Percentiles rank a stretch among this genome's conserved stretches.
Evolutionary conservation across 148 eudicot species (phyloP).

Genomic region (Polygonum maritimum): DNA sequence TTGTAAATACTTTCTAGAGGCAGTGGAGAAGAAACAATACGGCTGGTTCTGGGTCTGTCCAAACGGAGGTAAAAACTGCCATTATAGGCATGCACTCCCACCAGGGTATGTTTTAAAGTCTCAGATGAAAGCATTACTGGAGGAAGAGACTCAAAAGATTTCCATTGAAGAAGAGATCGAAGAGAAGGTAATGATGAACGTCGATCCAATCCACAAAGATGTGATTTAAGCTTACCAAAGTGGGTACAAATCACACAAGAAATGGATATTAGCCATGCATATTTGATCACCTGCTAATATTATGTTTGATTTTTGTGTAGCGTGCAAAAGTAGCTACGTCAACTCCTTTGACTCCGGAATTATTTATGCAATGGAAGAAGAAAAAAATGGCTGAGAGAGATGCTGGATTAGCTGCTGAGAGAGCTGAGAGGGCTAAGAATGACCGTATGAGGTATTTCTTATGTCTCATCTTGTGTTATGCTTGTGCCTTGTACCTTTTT

Average conservation of each 20-base stretch:
- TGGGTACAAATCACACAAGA: neutral
- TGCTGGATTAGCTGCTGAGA: constrained; percentile 59
- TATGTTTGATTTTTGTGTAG: constrained; percentile 23
- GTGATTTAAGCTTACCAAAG: neutral
- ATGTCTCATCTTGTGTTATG: neutral
- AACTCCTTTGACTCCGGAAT: constrained; percentile 68
- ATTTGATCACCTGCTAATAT: constrained; percentile 11
- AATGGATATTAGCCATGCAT: neutral
- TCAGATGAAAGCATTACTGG: constrained; percentile 93
- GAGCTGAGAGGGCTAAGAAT: constrained; percentile 80
- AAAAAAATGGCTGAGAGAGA: constrained; percentile 59
- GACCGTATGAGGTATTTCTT: constrained; percentile 67
- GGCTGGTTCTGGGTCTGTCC: constrained; percentile 99
- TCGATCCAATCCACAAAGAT: neutral
- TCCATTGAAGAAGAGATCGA: constrained; percentile 85
- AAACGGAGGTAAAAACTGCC: constrained; percentile 86
- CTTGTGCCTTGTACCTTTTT: neutral
- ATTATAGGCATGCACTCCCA: constrained; percentile 91
- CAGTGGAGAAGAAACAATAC: constrained; percentile 94
- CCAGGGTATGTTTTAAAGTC: constrained; percentile 89
- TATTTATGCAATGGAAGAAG: constrained; percentile 66
- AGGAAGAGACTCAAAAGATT: constrained; percentile 75
- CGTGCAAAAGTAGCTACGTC: constrained; percentile 55
- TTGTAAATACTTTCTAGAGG: constrained; percentile 84
- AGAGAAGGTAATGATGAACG: constrained; percentile 43